Evolutionary conservation across 768 basidiomycete genomes (phyloP), one percentile per base, ranked within the genome.

Genomic region (Podaxis sp.): DNA sequence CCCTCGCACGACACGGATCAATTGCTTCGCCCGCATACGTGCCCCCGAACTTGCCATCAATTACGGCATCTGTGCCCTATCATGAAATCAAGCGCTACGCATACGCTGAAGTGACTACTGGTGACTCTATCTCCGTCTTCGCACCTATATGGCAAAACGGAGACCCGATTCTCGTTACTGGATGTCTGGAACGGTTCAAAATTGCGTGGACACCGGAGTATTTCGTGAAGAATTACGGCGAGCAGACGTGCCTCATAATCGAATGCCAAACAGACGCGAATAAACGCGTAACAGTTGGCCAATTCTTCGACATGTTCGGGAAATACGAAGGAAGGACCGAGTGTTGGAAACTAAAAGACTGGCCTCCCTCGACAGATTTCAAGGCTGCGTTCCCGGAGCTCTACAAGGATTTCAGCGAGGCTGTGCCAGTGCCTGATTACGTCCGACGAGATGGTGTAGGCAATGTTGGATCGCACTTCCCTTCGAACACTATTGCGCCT

Each of bases 391-490:
- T 95, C 71, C 96, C 95, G 0, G 88, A 89, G 57, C 78, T 97
- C 11, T 98, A 86, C 69, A 84, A 90, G 38, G 96, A 97, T 71
- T 97, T 96, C 71, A 86, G 83, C 65, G 75, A 82, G 15, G 88
- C 89, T 2, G 87, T 97, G 1, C 96, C 96, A 0, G 88, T 95
- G 0, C 94, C 94, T 1, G 89, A 89, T 71, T 95, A 92, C 72
- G 92, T 94, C n/a, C 81, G 95, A 56, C 86, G 92, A 38, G 95
- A 99, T 69, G 96, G 96, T 4, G 87, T 87, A 1, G 79, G 89
- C 59, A 98, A 99, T 66, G 82, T 99, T 33, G 90, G 92, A 4
- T 90, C 94, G 1, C 94, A 97, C 76, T 95, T 95, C 71, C 94
- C 94, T 1, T 75, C 78, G 12, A 93, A 93, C 67, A 85, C 87